These are phyloP conservation scores for Mycena metata DNA, from an alignment of 768 basidiomycete species.

Conservation along the genomic window DNA sequence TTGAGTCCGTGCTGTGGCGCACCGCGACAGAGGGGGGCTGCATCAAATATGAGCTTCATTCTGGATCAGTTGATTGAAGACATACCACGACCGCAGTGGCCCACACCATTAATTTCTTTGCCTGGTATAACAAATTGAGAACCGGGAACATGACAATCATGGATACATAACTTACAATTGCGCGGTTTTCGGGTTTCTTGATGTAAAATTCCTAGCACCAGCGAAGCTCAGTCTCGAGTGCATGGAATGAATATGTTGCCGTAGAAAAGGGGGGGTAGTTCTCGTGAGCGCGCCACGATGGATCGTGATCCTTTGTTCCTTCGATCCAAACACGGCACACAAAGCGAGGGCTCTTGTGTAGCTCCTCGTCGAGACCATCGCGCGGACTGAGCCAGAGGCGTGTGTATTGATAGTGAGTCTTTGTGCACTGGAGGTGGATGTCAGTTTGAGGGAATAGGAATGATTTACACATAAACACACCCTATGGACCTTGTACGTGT, in stretches of 20 bases:
- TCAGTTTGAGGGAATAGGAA: too few relatives aligned
- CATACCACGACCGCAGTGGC: neutral
- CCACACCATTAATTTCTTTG: neutral
- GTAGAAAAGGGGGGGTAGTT: neutral
- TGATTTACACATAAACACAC: neutral
- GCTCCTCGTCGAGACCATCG: neutral
- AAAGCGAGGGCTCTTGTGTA: neutral
- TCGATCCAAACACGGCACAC: neutral
- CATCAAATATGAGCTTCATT: neutral
- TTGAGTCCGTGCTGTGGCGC: too few relatives aligned
- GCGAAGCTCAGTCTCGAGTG: constrained; percentile 1
- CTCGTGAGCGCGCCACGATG: constrained; percentile 3
- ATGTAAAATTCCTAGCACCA: neutral
- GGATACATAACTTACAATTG: neutral
- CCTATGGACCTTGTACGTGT: neutral
- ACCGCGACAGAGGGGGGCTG: neutral
- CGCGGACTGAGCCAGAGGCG: neutral
- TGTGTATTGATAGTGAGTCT: neutral
- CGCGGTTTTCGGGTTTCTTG: neutral
- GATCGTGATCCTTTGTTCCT: neutral
- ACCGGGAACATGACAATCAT: neutral
- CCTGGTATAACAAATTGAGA: neutral
- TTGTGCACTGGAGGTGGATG: neutral
- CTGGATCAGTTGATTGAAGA: neutral
- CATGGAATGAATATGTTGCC: neutral